A percentile compares a stretch with the other conserved stretches of the same genome.
phyloP scores from a whole-genome alignment of 1,139 yeast species.

The Pichia sp. region DNA sequence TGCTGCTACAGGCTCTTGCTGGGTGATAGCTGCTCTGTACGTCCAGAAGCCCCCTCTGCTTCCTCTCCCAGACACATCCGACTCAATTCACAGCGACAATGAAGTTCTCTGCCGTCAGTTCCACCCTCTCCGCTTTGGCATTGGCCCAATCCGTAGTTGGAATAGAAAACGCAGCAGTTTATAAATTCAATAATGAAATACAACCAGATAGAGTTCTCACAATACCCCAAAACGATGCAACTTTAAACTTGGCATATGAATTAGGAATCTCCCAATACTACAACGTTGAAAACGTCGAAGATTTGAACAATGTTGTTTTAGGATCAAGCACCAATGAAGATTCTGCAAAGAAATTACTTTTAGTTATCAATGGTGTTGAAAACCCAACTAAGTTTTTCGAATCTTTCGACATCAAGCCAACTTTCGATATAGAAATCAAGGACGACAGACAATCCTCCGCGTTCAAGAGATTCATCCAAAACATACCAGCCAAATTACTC shows the following conservation, averaged over 20 bases:
- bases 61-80: no score
- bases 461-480: conserved; percentile 24
- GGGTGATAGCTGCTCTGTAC: no score
- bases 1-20: not conserved
- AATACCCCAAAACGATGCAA: conserved; percentile 28
- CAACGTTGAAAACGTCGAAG: conserved; percentile 33
- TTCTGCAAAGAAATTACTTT: conserved; percentile 36
- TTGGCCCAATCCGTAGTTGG: conserved; percentile 16
- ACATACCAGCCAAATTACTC: conserved; percentile 24
- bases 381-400: conserved; percentile 33
- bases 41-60: no score
- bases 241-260: conserved; percentile 42
- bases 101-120: not conserved
- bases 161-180: conserved; percentile 29
- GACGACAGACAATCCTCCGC: conserved; percentile 23
- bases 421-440: conserved; percentile 21
- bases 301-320: conserved; percentile 29
- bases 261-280: conserved; percentile 39
- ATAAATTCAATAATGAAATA: conserved; percentile 17
- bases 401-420: conserved; percentile 22
- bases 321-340: conserved; percentile 22
- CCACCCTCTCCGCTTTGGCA: not conserved
- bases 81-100: not conserved
- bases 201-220: conserved; percentile 8
- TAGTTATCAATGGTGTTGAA: conserved; percentile 43